Evolutionary conservation across 2,329 filamentous ascomycete genomes (phyloP), one percentile per base, ranked within the genome.

Genomic region (Didymellaceae sp.): DNA sequence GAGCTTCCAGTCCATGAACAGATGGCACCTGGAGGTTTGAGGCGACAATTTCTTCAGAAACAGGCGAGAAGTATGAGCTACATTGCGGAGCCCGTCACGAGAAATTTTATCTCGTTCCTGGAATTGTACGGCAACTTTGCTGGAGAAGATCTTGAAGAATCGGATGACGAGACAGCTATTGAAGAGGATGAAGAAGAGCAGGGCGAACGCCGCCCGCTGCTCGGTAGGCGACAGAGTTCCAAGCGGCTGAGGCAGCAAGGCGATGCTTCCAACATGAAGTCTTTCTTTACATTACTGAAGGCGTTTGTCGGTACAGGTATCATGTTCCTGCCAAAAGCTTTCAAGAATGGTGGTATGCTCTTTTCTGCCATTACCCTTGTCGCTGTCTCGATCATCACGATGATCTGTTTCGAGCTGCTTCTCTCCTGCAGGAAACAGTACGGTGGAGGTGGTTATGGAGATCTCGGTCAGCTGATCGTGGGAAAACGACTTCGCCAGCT

Each of bases 291-390:
- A 0, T 77, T 91, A 8, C 76, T 91, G 42, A 91, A 91, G 70
- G 88, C 88, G 1, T 91, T 91, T 62, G 82, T 91, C 44, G 88
- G 88, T 38, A 91, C 88, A 0, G 88, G 88, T 54, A 91, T 91
- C 69, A 90, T 91, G 85, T 91, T 91, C 65, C 71, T 91, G 34
- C 88, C 88, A 37, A 91, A 90, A 66, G 88, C 88, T 0, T 91
- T 91, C 74, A 84, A 84, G 64, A 91, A 91, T 58, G 88, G 88
- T 26, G 88, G 88, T 18, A 86, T 91, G 42, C 75, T 90, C 9
- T 91, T 91, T 67, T 90, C 88, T 0, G 86, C 85, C 0, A 73
- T 90, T 40, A 86, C 86, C 0, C 80, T 91, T 58, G 72, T 91
- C 35, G 74, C 77, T 8, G 82, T 91, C 2, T 86, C 88, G 1